These are phyloP conservation scores for Entrophospora sp. DNA, from an alignment of 192 early-diverging fungal genomes.

Conservation along the genomic window DNA sequence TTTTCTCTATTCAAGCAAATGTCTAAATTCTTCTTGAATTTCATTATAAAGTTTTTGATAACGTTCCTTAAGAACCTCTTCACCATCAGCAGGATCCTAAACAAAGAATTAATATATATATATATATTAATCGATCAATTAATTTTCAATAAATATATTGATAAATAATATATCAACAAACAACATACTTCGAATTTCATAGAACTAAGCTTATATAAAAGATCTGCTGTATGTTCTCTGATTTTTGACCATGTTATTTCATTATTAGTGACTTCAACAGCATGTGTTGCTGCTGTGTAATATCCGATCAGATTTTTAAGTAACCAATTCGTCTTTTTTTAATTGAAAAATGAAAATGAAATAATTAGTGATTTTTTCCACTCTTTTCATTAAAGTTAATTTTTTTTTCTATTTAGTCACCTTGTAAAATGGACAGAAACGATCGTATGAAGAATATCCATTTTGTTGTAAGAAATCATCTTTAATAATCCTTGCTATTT, in stretches of 20 bases:
- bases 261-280: slow-evolving; percentile 84
- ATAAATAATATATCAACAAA: no score
- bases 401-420: neutral
- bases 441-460: slow-evolving; percentile 97
- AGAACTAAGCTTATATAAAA: slow-evolving; percentile 92
- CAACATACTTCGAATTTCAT: slow-evolving; percentile 93
- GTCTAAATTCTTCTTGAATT: slow-evolving; percentile 88
- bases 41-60: slow-evolving; percentile 89
- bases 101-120: slow-evolving; percentile 2
- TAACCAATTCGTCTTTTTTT: slow-evolving; percentile 79
- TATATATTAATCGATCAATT: neutral
- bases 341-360: neutral
- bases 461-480: slow-evolving; percentile 99
- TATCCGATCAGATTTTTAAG: slow-evolving; percentile 96
- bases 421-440: slow-evolving; percentile 99
- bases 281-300: slow-evolving; percentile 88
- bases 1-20: slow-evolving; percentile 7
- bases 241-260: slow-evolving; percentile 95
- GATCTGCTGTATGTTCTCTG: slow-evolving; percentile 81
- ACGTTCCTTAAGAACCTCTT: slow-evolving; percentile 74
- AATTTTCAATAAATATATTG: slow-evolving; percentile 1
- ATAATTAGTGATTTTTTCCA: neutral
- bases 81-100: slow-evolving; percentile 91
- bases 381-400: no score
- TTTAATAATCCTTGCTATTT: slow-evolving; percentile 96